Conservation (phyloP, 495 filamentous ascomycete species). For the Margaritispora aquatica region DNA sequence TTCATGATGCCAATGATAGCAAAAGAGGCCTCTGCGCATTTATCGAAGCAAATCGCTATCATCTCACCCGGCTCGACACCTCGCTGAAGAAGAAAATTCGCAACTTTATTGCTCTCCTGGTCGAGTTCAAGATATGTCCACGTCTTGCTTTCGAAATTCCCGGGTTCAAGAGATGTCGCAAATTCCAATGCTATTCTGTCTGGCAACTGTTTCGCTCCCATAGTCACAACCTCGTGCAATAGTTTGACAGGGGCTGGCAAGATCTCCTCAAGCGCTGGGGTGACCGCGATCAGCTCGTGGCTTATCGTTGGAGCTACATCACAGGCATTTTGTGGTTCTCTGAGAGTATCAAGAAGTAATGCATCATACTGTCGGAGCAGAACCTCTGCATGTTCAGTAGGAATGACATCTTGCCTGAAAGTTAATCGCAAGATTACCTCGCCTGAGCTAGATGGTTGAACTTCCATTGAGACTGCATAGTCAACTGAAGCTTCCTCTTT, state of each 20-base stretch:
- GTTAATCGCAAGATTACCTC: constrained; percentile 52
- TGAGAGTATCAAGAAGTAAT: constrained; percentile 31
- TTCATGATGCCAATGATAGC: constrained; percentile 77
- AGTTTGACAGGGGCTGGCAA: constrained; percentile 39
- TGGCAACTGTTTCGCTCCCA: constrained; percentile 33
- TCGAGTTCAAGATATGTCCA: constrained; percentile 63
- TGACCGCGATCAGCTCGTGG: constrained; percentile 43
- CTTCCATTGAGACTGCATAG: constrained; percentile 61
- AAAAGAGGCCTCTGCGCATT: constrained; percentile 71
- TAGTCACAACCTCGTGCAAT: constrained; percentile 60
- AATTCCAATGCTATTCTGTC: constrained; percentile 54
- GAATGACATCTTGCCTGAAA: constrained; percentile 53
- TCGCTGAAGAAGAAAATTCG: constrained; percentile 39
- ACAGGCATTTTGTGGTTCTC: constrained; percentile 16
- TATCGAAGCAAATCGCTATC: constrained; percentile 75
- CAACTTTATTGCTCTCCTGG: constrained; percentile 52
- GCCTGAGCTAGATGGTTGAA: constrained; percentile 44
- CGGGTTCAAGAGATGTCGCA: constrained; percentile 33
- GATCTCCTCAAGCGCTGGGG: constrained; percentile 39
- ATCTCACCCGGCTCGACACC: constrained; percentile 41
- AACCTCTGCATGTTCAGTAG: constrained; percentile 53
- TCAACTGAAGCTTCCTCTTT: constrained; percentile 52
- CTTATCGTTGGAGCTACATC: constrained; percentile 16
- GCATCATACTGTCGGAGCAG: constrained; percentile 58
- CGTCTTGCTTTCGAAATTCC: constrained; percentile 27